Evolutionary conservation across 225 moss, liverwort and hornwort genomes (phyloP), one percentile per base, ranked within the genome.

Genomic region (Straminergon stramineum): DNA sequence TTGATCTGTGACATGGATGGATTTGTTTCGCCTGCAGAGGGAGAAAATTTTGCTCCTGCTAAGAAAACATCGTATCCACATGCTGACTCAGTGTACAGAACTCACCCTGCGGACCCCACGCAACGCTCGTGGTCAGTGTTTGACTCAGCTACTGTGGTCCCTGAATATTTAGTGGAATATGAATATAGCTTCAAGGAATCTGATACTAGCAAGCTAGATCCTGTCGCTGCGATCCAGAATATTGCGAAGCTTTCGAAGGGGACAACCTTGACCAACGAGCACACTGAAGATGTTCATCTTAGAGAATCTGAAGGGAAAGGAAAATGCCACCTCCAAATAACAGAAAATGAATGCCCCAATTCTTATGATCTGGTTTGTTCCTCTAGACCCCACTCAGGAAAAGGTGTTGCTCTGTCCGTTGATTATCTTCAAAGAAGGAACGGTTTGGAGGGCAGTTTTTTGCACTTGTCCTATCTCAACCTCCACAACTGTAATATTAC

Each of bases 71-170:
- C 92, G 17, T 99, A 96, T 90, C 96, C 97, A 85, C 93, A 95
- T 95, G 97, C 96, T 45, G 97, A 99, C 84, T 97, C 99, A 60
- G 97, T 99, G 20, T 99, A 96, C 82, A 96, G 99, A 90, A 96
- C 94, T 70, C 99, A 99, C 80, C 99, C 99, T 32, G 90, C 86
- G 85, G 97, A 99, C 85, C 94, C 96, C 34, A 94, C 94, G 58
- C 99, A 99, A 76, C 95, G 96, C 73, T 95, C 95, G 56, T 99
- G 99, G 99, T 96, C 97, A 88, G 94, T 99, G 70, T 97, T 99
- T 79, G 96, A 99, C 87, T 83, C 94, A 64, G 90, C 95, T 64
- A 89, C 92, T 73, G 96, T 97, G 79, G 96, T 99, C 77, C 99
- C 99, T 34, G 97, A 99, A 84, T 99, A 97, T 91, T 84, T 99